These are phyloP conservation scores for Cystobasidium onofrii DNA, from an alignment of 768 basidiomycete genomes.

Conservation along the genomic window DNA sequence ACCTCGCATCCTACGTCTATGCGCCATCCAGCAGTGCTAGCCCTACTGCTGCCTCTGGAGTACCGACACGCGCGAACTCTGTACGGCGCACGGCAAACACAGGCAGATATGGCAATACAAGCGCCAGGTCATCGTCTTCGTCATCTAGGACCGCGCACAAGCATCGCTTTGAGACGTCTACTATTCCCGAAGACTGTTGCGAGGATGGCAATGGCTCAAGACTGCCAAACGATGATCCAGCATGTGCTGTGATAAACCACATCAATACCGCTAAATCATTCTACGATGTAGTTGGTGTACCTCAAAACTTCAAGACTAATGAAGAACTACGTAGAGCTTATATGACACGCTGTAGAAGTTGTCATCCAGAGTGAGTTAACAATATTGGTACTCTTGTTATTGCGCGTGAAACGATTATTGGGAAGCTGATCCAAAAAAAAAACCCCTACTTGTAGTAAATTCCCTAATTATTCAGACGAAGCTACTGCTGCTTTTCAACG, in stretches of 20 bases:
- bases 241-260: background rate
- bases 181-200: background rate
- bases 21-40: background rate
- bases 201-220: background rate
- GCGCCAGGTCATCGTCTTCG: background rate
- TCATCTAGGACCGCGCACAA: background rate
- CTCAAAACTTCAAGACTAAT: constrained; percentile 2
- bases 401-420: background rate
- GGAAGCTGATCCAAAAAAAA: background rate
- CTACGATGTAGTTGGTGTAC: constrained; percentile 26
- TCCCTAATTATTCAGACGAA: constrained; percentile 59
- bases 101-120: constrained; percentile 9
- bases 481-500: constrained; percentile 80
- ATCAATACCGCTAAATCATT: constrained; percentile 16
- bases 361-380: constrained; percentile 72
- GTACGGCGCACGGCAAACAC: constrained; percentile 8
- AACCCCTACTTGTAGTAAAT: constrained; percentile 57
- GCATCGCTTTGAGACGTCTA: background rate
- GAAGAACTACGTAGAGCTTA: constrained; percentile 56
- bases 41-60: background rate
- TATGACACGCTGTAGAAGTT: constrained; percentile 62
- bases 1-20: constrained; percentile 27
- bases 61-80: constrained; percentile 1
- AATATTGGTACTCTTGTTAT: background rate
- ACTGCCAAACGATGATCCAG: constrained; percentile 13